Base-by-base conservation (phyloP, 2,329 filamentous ascomycete species). In the Fusarium sp. region DNA sequence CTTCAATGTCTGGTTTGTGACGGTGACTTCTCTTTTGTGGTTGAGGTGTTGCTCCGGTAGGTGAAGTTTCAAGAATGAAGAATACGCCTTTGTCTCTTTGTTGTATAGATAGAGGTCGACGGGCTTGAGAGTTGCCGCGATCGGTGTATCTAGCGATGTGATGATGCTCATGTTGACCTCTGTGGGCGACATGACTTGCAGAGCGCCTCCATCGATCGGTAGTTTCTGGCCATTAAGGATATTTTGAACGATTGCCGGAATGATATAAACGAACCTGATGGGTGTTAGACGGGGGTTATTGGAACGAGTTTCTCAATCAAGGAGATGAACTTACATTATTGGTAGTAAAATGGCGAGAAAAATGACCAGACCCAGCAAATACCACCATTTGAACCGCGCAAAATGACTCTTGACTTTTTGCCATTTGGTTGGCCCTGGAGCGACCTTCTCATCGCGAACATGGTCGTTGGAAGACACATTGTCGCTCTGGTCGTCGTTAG, bases 311-410 rank as follows among this genome's bases (percentile, higher is more conserved):
- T 7, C 6, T 30, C n/a, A 7, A 2, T 26, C 10, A n/a, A 14
- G 4, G 9, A 19, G 3, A 20, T 5, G 2, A 15, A 78, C 82
- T 76, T 75, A 84, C 83, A 84, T 64, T 19, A 84, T 70, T 1
- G 83, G 83, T 5, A 84, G 61, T 6, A 84, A 67, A 22, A 84
- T 83, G 7, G 79, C 79, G 2, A 83, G 76, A 7, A 84, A 76
- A 28, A 83, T 72, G 32, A 82, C 67, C 14, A 75, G 51, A 17
- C 70, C 80, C n/a, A 82, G 71, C 5, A 83, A 48, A 67, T 84
- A 83, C 74, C 79, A 79, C 74, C 79, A 79, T 75, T 79, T 81
- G 58, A 81, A 83, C 30, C 77, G 75, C n/a, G 74, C 71, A 57
- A 78, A 81, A 68, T 84, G 83, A 1, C 71, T 71, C 57, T 79